Evolutionary conservation across 2,329 filamentous ascomycete genomes (phyloP).

Genomic region (Triangularia setosa): DNA sequence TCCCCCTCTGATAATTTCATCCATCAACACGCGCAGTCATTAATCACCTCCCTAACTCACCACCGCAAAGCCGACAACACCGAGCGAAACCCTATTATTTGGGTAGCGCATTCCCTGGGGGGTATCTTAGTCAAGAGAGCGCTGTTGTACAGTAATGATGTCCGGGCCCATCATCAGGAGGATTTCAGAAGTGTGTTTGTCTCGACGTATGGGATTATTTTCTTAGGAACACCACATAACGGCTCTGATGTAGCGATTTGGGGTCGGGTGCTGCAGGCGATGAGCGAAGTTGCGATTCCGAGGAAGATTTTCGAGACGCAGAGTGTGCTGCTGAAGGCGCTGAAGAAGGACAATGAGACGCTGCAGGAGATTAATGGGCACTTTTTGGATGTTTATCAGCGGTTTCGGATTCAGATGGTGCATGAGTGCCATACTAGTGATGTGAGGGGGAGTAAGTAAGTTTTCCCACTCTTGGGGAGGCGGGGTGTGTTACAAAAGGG

Average conservation of each 20-base stretch:
- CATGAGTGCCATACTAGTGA: slow-evolving; percentile 72
- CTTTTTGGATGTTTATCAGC: slow-evolving; percentile 67
- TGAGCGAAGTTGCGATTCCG: slow-evolving; percentile 62
- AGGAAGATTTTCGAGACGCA: slow-evolving; percentile 65
- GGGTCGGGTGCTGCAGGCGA: slow-evolving; percentile 63
- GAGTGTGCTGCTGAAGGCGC: slow-evolving; percentile 61
- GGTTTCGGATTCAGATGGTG: slow-evolving; percentile 71
- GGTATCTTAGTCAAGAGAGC: slow-evolving; percentile 69
- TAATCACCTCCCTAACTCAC: slow-evolving; percentile 59
- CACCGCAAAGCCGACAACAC: slow-evolving; percentile 58
- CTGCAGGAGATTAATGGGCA: slow-evolving; percentile 69
- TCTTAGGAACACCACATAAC: slow-evolving; percentile 72
- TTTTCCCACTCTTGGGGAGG: too few relatives aligned
- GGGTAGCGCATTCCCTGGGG: slow-evolving; percentile 70
- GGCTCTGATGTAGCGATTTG: slow-evolving; percentile 66
- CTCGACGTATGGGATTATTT: slow-evolving; percentile 72
- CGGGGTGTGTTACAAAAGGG: too few relatives aligned
- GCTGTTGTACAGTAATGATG: slow-evolving; percentile 62
- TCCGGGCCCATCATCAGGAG: slow-evolving; percentile 56
- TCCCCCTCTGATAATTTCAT: slow-evolving; percentile 63
- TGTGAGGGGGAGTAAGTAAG: slow-evolving; percentile 59
- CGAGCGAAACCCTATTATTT: slow-evolving; percentile 65
- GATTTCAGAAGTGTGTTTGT: slow-evolving; percentile 66
- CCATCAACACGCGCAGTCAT: slow-evolving; percentile 66
- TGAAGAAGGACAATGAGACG: slow-evolving; percentile 71